Evolutionary conservation across 805 yeast genomes (phyloP), one percentile per base, ranked within the genome.

Genomic region (Kuraishia molischiana): DNA sequence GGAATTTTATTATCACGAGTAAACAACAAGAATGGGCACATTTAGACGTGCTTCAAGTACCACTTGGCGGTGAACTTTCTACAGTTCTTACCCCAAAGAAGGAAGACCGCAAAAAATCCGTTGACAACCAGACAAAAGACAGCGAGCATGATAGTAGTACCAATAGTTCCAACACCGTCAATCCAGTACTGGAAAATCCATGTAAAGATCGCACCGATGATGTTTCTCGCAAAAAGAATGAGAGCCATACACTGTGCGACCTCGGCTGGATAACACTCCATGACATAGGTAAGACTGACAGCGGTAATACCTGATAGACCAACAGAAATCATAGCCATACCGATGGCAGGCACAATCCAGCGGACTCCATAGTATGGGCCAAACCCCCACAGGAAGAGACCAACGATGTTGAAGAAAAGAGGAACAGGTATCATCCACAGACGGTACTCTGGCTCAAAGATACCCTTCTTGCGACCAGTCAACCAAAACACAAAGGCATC

Each of bases 181-280:
- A 22, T 22, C 26, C 26, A 22, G 11, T 22, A 22, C 11, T 22
- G 26, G 11, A 22, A 22, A 8, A 22, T 11, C 26, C 26, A 78
- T 0, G 85, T 77, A 51, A 78, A 78, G 29, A 77, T 60, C 49
- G 82, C 75, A 5, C 80, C 81, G 43, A 77, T 65, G 35, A 72
- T 55, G 51, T 78, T 78, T 56, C 77, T 76, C 45, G 79, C 76
- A 35, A 78, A 69, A 4, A 73, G 54, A 15, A 78, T 81, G 24
- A 79, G 79, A 10, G 75, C 80, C 74, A 78, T 69, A 38, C 78
- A 72, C 53, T 78, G 84, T 41, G 78, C 59, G 29, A 77, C 76
- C 59, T 77, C 61, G 32, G 76, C 81, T 1, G 82, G 67, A 52
- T 76, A 76, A 41, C 69, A 59, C 45, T 78, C 85, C 15, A 76